A percentile compares a stretch with the other conserved stretches of the same genome.
These are phyloP conservation scores for Millerozyma miso DNA, from an alignment of 805 yeast genomes.

Conservation along the genomic window DNA sequence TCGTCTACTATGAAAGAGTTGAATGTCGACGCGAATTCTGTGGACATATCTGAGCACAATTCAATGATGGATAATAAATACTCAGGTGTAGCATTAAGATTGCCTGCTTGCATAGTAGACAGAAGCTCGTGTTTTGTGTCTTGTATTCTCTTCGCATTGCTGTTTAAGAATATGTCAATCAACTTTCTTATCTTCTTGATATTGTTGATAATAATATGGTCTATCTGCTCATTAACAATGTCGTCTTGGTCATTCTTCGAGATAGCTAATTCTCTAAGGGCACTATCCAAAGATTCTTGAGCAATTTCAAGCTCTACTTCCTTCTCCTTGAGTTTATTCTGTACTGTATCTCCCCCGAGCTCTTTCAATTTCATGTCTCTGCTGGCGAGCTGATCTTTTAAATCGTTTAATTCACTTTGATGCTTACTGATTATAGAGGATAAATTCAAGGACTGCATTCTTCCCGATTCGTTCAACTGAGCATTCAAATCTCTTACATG, in stretches of 20 bases:
- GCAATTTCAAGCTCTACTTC: conserved; percentile 77
- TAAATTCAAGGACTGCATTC: conserved; percentile 60
- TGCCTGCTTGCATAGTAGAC: conserved; percentile 81
- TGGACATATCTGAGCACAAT: conserved; percentile 63
- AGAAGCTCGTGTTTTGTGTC: conserved; percentile 65
- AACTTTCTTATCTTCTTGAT: conserved; percentile 45
- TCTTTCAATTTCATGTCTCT: conserved; percentile 19
- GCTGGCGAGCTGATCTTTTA: conserved; percentile 44
- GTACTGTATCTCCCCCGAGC: conserved; percentile 30
- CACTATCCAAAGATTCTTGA: conserved; percentile 74
- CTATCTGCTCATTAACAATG: conserved; percentile 57
- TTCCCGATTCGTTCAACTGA: conserved; percentile 56
- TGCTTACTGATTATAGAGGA: conserved; percentile 58
- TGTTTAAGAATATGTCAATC: conserved; percentile 66
- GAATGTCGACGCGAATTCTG: conserved; percentile 76
- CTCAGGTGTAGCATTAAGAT: conserved; percentile 68
- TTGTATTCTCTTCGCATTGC: conserved; percentile 71
- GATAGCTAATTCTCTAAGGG: conserved; percentile 55
- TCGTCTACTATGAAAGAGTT: conserved; percentile 77
- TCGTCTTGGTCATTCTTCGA: conserved; percentile 46
- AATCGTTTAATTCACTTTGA: conserved; percentile 54
- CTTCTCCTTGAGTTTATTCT: conserved; percentile 53
- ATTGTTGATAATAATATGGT: conserved; percentile 45
- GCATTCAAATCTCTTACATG: conserved; percentile 59
- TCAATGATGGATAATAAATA: conserved; percentile 67